Evolutionary conservation across 2,329 filamentous ascomycete species (phyloP).

Genomic region (Botrytis galanthina): DNA sequence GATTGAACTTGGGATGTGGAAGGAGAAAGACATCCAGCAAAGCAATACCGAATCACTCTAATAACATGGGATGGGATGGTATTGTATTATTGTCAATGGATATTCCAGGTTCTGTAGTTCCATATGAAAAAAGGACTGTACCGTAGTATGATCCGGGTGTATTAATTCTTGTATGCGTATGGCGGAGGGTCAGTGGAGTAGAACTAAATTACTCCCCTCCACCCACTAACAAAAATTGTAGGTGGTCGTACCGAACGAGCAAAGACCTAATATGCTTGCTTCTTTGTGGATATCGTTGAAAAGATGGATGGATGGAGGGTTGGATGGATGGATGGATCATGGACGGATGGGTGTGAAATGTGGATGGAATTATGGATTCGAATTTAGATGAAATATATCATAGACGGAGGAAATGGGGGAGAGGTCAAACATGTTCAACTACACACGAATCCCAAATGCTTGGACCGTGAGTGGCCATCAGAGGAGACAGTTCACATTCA

Average conservation of each 20-base stretch:
- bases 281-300: slow-evolving; percentile 9
- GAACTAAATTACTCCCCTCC: slow-evolving; percentile 15
- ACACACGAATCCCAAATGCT: not conserved
- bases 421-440: not conserved
- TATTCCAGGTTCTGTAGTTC: slow-evolving; percentile 6
- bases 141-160: slow-evolving; percentile 2
- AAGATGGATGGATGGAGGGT: not conserved
- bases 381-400: not conserved
- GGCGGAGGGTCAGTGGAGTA: slow-evolving; percentile 11
- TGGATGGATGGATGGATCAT: not conserved
- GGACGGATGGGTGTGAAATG: not conserved
- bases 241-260: slow-evolving; percentile 1
- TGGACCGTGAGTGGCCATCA: not conserved
- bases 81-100: not conserved
- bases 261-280: slow-evolving; percentile 16
- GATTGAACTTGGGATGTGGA: not conserved
- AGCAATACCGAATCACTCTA: not conserved
- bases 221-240: slow-evolving; percentile 6
- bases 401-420: not conserved
- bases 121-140: not conserved
- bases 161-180: slow-evolving; percentile 1
- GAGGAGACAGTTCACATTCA: not conserved
- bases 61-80: not conserved
- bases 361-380: not conserved
- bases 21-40: not conserved